Percentiles rank a stretch among this genome's conserved stretches.
phyloP scores from a whole-genome alignment of 345 rosid genomes.

The Streptanthus diversifolius region DNA sequence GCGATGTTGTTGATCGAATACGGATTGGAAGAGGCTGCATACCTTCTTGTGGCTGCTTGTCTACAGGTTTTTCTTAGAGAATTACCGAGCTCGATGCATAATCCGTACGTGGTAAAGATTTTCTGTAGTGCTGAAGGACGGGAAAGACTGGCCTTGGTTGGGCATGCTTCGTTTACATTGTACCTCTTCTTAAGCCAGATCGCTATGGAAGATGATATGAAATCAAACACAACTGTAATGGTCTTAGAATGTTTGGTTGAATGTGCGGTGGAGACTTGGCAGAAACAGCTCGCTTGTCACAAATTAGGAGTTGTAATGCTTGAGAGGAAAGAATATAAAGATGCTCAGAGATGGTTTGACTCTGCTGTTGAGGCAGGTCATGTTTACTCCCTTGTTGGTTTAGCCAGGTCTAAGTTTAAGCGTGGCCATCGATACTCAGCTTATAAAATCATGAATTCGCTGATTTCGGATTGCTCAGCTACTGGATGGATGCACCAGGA shows the following conservation, averaged over 20 bases:
- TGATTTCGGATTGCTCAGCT: conserved; percentile 47
- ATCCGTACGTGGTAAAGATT: conserved; percentile 46
- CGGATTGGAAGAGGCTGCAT: conserved; percentile 64
- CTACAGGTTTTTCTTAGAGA: conserved; percentile 73
- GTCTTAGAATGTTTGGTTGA: conserved; percentile 67
- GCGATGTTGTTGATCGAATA: conserved; percentile 61
- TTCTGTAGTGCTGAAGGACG: conserved; percentile 56
- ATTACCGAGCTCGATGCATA: conserved; percentile 56
- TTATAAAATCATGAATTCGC: conserved; percentile 59
- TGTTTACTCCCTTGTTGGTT: conserved; percentile 56
- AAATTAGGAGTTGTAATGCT: conserved; percentile 75
- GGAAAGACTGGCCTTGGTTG: conserved; percentile 49
- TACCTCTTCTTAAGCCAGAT: conserved; percentile 71
- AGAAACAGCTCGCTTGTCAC: conserved; percentile 72
- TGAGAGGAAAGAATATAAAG: conserved; percentile 74
- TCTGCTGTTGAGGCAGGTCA: conserved; percentile 61
- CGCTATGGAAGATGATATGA: conserved; percentile 68
- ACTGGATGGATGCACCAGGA: conserved; percentile 85
- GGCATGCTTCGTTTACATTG: conserved; percentile 64
- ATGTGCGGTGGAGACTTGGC: conserved; percentile 57
- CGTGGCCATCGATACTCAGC: conserved; percentile 75
- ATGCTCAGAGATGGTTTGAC: conserved; percentile 71
- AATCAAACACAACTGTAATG: conserved; percentile 72
- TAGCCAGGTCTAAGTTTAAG: conserved; percentile 71
- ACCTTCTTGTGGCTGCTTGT: conserved; percentile 74